Percentiles rank a stretch among this genome's conserved stretches.
These are phyloP conservation scores for Linnemannia exigua DNA, from an alignment of 192 early-diverging fungal genomes.

Conservation along the genomic window DNA sequence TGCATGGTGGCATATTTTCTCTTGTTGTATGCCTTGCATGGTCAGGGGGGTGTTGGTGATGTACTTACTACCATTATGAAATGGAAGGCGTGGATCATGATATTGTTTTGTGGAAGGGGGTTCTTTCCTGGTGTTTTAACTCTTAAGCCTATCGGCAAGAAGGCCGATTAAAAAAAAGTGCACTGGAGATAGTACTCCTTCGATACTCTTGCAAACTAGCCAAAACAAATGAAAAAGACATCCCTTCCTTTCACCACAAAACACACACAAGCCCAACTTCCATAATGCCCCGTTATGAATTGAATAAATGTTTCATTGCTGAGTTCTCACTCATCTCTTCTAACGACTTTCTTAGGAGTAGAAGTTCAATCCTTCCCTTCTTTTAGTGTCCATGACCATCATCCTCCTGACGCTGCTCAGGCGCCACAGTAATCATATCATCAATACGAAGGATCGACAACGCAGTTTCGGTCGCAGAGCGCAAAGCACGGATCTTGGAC, in stretches of 20 bases:
- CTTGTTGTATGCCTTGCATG: slow-evolving; percentile 61
- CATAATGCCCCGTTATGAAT: too few species aligned
- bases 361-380: too few species aligned
- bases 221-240: too few species aligned
- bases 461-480: slow-evolving; percentile 98
- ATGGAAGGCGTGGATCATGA: not conserved
- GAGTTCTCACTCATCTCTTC: too few species aligned
- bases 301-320: too few species aligned
- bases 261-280: too few species aligned
- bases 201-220: too few species aligned
- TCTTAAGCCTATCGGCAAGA: not conserved
- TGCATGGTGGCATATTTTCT: slow-evolving; percentile 70
- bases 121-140: not conserved
- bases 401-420: slow-evolving; percentile 62
- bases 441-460: slow-evolving; percentile 98
- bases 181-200: too few species aligned
- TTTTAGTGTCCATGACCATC: slow-evolving; percentile 68
- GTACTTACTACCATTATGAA: slow-evolving; percentile 30
- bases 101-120: not conserved
- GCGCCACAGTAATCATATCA: slow-evolving; percentile 85
- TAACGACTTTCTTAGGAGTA: too few species aligned
- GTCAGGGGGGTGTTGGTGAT: slow-evolving; percentile 63
- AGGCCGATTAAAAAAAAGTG: not conserved
- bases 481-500: slow-evolving; percentile 97
- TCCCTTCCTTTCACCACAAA: too few species aligned